A percentile compares a stretch with the other conserved stretches of the same genome.
Evolutionary conservation across 1,139 yeast species (phyloP).

Genomic region (Geotrichum aggregatum): DNA sequence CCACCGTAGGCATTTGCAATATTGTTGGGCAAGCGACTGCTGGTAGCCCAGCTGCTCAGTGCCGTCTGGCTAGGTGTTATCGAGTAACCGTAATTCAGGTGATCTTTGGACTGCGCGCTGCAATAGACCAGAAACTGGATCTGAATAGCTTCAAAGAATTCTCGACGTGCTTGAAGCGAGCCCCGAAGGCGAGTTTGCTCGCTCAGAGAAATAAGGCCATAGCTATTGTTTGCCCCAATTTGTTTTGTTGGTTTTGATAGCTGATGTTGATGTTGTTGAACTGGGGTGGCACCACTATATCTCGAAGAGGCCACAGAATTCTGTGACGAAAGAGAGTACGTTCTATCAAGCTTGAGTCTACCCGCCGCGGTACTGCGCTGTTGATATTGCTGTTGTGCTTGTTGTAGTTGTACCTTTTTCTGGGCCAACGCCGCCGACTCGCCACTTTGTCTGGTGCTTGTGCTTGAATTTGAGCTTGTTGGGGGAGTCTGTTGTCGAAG

Average conservation of each 20-base stretch:
- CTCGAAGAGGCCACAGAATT: neutral
- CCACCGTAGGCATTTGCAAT: neutral
- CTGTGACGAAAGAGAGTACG: neutral
- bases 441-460: neutral
- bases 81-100: constrained; percentile 6
- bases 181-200: constrained; percentile 7
- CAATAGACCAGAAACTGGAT: constrained; percentile 11
- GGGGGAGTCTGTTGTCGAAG: neutral
- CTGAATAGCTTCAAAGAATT: constrained; percentile 11
- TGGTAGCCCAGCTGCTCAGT: neutral
- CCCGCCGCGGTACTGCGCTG: neutral
- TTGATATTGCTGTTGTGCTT: neutral
- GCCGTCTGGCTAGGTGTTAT: constrained; percentile 4
- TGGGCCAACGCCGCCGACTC: neutral
- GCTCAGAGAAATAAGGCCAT: constrained; percentile 1
- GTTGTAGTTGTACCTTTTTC: neutral
- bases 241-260: neutral
- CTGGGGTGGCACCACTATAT: neutral
- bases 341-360: neutral
- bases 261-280: neutral
- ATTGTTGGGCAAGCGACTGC: neutral
- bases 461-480: neutral
- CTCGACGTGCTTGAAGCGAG: neutral
- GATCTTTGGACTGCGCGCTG: neutral
- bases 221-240: too few species aligned